phyloP scores from a whole-genome alignment of 139 green algal genomes.

The Yamagishiella unicocca region DNA sequence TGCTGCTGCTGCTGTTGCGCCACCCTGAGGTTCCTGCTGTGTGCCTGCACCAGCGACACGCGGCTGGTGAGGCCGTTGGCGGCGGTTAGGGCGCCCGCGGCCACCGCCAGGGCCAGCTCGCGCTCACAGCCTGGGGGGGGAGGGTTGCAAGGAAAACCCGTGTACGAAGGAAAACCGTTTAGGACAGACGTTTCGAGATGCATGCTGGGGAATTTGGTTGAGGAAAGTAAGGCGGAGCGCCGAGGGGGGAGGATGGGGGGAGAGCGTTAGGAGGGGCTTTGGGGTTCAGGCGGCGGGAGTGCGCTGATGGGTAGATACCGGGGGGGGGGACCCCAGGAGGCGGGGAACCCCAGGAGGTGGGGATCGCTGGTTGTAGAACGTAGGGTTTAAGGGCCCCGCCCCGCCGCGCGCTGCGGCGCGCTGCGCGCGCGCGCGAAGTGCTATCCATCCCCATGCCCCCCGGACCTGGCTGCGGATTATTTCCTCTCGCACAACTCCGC shows the following conservation, averaged over 20 bases:
- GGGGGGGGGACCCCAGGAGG: too few species aligned
- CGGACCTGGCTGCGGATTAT: background rate
- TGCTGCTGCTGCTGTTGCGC: background rate
- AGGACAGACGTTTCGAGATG: too few species aligned
- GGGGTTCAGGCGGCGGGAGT: background rate
- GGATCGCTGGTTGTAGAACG: too few species aligned
- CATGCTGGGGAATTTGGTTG: too few species aligned
- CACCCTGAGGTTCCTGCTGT: conserved; percentile 49
- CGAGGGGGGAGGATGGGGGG: background rate
- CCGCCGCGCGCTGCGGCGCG: too few species aligned
- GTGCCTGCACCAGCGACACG: conserved; percentile 22
- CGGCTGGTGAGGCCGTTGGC: conserved; percentile 28
- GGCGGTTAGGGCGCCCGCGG: conserved; percentile 25
- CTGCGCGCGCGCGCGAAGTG: too few species aligned
- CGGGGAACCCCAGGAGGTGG: too few species aligned
- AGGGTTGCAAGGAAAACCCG: background rate
- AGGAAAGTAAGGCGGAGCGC: too few species aligned
- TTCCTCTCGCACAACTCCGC: background rate
- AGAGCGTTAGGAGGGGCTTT: background rate
- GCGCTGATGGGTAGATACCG: too few species aligned
- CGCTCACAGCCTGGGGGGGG: conserved; percentile 55
- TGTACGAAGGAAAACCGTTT: too few species aligned
- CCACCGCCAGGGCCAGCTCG: conserved; percentile 47
- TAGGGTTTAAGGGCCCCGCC: too few species aligned
- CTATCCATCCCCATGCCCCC: too few species aligned